Conservation (phyloP, 1,284 basidiomycete species). For the Coriolopsis trogii region DNA sequence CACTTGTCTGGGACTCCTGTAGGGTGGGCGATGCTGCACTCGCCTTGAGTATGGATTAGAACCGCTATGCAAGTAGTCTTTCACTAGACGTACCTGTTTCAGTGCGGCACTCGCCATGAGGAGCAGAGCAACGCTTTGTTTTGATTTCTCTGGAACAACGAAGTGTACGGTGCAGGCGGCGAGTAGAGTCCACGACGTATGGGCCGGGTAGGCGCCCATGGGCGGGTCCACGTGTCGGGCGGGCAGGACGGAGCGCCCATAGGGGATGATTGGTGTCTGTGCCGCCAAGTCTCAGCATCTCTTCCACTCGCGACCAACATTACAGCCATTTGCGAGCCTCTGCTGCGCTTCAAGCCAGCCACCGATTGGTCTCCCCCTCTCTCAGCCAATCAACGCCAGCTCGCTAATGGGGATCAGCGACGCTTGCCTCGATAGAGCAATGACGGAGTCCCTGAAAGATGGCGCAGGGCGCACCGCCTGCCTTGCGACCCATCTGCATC, state of each 20-base stretch:
- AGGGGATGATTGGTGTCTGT: no score
- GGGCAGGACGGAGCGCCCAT: no score
- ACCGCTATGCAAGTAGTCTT: background rate
- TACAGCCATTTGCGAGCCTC: no score
- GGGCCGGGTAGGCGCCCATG: conserved; percentile 14
- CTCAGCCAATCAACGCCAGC: background rate
- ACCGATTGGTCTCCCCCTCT: background rate
- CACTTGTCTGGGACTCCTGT: conserved; percentile 79
- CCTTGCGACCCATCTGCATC: conserved; percentile 14
- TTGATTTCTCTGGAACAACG: no score
- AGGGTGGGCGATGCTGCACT: conserved; percentile 49
- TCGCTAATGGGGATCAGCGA: background rate
- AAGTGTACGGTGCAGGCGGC: background rate
- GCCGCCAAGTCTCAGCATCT: no score
- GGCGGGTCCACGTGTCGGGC: conserved; percentile 13
- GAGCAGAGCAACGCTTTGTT: no score
- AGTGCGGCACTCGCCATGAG: conserved; percentile 57
- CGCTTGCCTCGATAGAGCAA: background rate
- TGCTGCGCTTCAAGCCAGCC: background rate
- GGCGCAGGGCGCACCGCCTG: conserved; percentile 10
- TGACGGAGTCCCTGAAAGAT: conserved; percentile 4
- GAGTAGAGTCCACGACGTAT: conserved; percentile 4
- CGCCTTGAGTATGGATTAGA: conserved; percentile 23
- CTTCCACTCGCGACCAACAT: no score
- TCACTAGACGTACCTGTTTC: conserved; percentile 52